Conservation (phyloP, 2,329 filamentous ascomycete genomes). For the Colletotrichum tofieldiae region DNA sequence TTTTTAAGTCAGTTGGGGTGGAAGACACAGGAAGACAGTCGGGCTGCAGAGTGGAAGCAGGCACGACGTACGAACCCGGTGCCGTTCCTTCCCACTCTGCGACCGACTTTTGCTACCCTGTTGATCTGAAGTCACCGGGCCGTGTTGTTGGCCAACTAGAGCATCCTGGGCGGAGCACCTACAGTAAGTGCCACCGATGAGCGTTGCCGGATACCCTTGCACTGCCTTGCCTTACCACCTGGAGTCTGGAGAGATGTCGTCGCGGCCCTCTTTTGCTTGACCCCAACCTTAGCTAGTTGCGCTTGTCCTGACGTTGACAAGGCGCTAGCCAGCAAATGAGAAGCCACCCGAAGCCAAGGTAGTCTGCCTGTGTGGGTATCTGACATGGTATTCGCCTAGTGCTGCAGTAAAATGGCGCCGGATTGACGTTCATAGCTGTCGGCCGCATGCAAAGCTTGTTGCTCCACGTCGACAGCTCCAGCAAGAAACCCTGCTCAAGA, state of each 20-base stretch:
- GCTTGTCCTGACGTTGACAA: conserved; percentile 21
- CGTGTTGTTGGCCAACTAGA: background rate
- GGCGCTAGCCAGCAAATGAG: conserved; percentile 26
- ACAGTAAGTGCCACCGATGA: background rate
- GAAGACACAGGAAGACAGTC: conserved; percentile 3
- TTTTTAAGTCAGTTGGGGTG: conserved; percentile 11
- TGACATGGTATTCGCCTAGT: conserved; percentile 14
- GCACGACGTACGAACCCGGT: conserved; percentile 4
- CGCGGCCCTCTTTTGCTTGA: conserved; percentile 3
- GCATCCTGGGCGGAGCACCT: conserved; percentile 4
- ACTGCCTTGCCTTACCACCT: background rate
- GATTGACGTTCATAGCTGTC: conserved; percentile 7
- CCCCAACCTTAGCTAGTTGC: conserved; percentile 1
- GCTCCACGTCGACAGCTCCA: background rate
- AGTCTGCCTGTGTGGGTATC: conserved; percentile 1
- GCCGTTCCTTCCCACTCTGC: background rate
- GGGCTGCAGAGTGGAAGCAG: background rate
- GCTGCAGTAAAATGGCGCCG: conserved; percentile 21
- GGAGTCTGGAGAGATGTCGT: conserved; percentile 6
- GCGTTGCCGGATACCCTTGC: conserved; percentile 2
- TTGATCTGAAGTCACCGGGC: conserved; percentile 3
- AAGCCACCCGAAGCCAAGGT: conserved; percentile 8
- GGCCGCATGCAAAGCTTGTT: conserved; percentile 15
- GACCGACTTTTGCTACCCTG: conserved; percentile 4
- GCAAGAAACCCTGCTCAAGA: conserved; percentile 11